phyloP scores from a whole-genome alignment of 768 basidiomycete species.

The Favolaschia claudopus region DNA sequence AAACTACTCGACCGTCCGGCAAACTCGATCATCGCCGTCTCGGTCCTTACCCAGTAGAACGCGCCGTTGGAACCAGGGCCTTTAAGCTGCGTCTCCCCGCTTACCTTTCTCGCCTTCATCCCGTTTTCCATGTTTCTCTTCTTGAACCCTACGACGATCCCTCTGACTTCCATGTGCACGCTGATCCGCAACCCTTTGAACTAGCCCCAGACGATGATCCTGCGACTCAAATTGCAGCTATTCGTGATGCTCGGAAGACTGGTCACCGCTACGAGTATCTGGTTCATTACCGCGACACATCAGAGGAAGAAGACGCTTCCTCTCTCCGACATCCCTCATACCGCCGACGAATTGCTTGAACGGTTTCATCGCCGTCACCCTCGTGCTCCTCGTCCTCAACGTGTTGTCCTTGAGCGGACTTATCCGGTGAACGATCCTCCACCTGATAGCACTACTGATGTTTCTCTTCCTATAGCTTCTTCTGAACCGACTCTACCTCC shows the following conservation, averaged over 20 bases:
- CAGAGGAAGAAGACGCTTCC: slow-evolving; percentile 39
- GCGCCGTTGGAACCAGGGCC: background rate
- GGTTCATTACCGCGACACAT: slow-evolving; percentile 34
- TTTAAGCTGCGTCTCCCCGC: slow-evolving; percentile 32
- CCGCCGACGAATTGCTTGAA: slow-evolving; percentile 38
- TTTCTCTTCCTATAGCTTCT: background rate
- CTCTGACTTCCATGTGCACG: slow-evolving; percentile 39
- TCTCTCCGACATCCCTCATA: slow-evolving; percentile 41
- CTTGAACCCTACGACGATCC: slow-evolving; percentile 37
- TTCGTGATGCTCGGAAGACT: slow-evolving; percentile 42
- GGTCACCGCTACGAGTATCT: slow-evolving; percentile 47
- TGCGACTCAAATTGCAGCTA: slow-evolving; percentile 27
- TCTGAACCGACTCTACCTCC: background rate
- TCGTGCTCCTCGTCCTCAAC: slow-evolving; percentile 37
- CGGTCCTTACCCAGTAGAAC: slow-evolving; percentile 32
- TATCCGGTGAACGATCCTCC: slow-evolving; percentile 5
- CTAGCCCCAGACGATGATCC: slow-evolving; percentile 28
- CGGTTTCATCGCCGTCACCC: slow-evolving; percentile 43
- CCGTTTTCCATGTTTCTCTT: background rate
- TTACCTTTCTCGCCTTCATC: slow-evolving; percentile 34
- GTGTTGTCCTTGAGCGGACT: slow-evolving; percentile 17
- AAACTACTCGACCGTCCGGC: slow-evolving; percentile 45
- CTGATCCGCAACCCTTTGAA: slow-evolving; percentile 30
- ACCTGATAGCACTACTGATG: too few relatives aligned
- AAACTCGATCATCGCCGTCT: slow-evolving; percentile 46